phyloP scores from a whole-genome alignment of 2,329 filamentous ascomycete species.

The Penicillium freii region DNA sequence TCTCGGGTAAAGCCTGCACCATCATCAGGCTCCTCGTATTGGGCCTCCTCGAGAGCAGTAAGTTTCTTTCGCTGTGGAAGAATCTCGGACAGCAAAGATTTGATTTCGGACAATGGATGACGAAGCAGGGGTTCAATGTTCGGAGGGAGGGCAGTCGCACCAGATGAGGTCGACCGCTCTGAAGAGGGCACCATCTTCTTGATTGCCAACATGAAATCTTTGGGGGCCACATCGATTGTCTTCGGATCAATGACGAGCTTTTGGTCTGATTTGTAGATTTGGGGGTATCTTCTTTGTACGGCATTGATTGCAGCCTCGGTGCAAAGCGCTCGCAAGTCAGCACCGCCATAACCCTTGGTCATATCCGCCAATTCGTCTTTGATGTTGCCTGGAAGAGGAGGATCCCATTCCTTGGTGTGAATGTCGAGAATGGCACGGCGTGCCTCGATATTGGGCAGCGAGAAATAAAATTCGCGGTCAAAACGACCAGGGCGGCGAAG shows the following conservation, averaged over 20 bases:
- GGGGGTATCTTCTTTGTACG: conserved; percentile 91
- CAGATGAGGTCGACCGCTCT: conserved; percentile 81
- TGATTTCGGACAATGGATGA: conserved; percentile 68
- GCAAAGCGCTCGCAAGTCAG: conserved; percentile 87
- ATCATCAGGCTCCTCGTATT: conserved; percentile 81
- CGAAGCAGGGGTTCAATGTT: conserved; percentile 78
- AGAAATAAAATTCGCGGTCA: conserved; percentile 97
- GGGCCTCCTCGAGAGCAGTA: conserved; percentile 88
- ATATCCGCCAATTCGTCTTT: conserved; percentile 77
- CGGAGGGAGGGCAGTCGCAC: conserved; percentile 75
- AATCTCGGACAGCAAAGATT: conserved; percentile 67
- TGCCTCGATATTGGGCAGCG: conserved; percentile 76
- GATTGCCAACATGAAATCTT: conserved; percentile 95
- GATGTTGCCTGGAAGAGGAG: conserved; percentile 69
- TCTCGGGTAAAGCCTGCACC: conserved; percentile 85
- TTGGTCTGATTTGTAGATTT: conserved; percentile 88
- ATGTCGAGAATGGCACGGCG: conserved; percentile 89
- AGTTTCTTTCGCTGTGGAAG: conserved; percentile 81
- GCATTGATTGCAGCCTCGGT: conserved; percentile 95
- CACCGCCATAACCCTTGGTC: conserved; percentile 95
- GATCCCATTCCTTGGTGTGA: conserved; percentile 90
- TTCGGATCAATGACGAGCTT: conserved; percentile 85
- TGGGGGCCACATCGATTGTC: conserved; percentile 81
- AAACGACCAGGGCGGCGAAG: conserved; percentile 90
- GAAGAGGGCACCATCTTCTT: conserved; percentile 97